Evolutionary conservation across 768 basidiomycete species (phyloP).

Genomic region (Suillus ampliporus): DNA sequence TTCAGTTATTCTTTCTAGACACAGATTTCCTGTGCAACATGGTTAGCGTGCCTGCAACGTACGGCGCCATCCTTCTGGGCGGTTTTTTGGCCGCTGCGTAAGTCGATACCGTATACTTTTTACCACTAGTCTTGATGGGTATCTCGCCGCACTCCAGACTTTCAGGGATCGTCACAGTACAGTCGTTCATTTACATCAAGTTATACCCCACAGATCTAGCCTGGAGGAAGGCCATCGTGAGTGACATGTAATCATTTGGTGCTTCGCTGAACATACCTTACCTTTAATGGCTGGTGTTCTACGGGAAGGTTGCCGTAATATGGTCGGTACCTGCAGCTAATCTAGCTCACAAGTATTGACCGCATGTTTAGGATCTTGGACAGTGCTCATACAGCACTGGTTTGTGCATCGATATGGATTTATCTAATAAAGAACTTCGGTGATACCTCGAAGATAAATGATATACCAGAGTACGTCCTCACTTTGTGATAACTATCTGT

Average conservation of each 20-base stretch:
- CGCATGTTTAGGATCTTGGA: constrained; percentile 38
- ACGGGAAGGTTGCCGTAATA: constrained; percentile 30
- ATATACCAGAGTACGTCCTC: constrained; percentile 48
- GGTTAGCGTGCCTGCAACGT: constrained; percentile 25
- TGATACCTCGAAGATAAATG: constrained; percentile 41
- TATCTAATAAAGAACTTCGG: constrained; percentile 54
- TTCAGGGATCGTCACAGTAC: constrained; percentile 33
- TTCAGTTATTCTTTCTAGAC: background rate
- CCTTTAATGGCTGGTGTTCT: background rate
- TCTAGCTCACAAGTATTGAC: background rate
- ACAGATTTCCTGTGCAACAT: background rate
- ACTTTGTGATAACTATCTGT: background rate
- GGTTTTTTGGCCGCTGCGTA: constrained; percentile 36
- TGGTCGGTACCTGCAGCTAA: constrained; percentile 23
- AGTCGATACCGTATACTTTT: background rate
- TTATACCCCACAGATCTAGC: constrained; percentile 32
- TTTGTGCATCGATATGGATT: constrained; percentile 47
- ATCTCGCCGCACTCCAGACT: constrained; percentile 20
- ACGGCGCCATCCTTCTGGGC: constrained; percentile 36
- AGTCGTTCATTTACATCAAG: constrained; percentile 35
- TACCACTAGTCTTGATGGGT: background rate
- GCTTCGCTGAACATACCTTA: background rate
- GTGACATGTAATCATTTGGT: constrained; percentile 5
- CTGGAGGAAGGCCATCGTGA: constrained; percentile 29
- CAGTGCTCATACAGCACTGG: constrained; percentile 45